phyloP scores from a whole-genome alignment of 208 protist genomes.

The Leishmania lainsoni region DNA sequence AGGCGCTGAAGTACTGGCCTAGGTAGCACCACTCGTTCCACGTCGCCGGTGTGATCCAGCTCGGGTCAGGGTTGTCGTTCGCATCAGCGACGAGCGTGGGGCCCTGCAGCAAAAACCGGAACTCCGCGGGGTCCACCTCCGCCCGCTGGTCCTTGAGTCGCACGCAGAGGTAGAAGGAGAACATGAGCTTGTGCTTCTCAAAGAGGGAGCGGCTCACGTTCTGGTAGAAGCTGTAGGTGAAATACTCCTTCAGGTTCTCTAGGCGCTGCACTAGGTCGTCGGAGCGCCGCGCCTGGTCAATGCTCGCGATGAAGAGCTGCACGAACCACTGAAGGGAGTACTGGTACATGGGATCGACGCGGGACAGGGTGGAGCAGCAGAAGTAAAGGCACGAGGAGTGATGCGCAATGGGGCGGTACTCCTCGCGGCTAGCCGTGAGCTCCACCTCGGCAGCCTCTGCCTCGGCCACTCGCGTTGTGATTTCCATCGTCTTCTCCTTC shows the following conservation, averaged over 20 bases:
- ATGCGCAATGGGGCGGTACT: slow-evolving; percentile 95
- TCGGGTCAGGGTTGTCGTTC: slow-evolving; percentile 77
- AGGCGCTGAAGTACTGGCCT: slow-evolving; percentile 73
- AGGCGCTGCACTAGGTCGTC: slow-evolving; percentile 87
- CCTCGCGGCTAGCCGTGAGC: slow-evolving; percentile 96
- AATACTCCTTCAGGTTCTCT: slow-evolving; percentile 91
- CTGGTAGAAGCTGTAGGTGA: slow-evolving; percentile 97
- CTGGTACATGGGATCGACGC: slow-evolving; percentile 97
- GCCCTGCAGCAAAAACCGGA: slow-evolving; percentile 93
- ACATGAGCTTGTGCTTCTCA: slow-evolving; percentile 96
- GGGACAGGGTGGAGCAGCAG: slow-evolving; percentile 95
- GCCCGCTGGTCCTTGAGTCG: slow-evolving; percentile 79
- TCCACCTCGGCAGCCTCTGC: slow-evolving; percentile 96
- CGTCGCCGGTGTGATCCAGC: slow-evolving; percentile 94
- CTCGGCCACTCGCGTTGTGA: slow-evolving; percentile 94
- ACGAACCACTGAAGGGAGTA: slow-evolving; percentile 98
- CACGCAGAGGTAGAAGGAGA: slow-evolving; percentile 95
- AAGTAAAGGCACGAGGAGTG: slow-evolving; percentile 97
- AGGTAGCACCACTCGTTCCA: slow-evolving; percentile 95
- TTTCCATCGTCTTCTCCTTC: slow-evolving; percentile 94
- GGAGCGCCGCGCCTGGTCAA: slow-evolving; percentile 84
- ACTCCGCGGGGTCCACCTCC: slow-evolving; percentile 80
- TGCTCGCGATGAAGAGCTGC: slow-evolving; percentile 93
- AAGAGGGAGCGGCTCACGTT: slow-evolving; percentile 96
- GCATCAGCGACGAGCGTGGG: slow-evolving; percentile 77